These are phyloP conservation scores for Rhodamnia argentea DNA, from an alignment of 345 rosid genomes.

Conservation along the genomic window DNA sequence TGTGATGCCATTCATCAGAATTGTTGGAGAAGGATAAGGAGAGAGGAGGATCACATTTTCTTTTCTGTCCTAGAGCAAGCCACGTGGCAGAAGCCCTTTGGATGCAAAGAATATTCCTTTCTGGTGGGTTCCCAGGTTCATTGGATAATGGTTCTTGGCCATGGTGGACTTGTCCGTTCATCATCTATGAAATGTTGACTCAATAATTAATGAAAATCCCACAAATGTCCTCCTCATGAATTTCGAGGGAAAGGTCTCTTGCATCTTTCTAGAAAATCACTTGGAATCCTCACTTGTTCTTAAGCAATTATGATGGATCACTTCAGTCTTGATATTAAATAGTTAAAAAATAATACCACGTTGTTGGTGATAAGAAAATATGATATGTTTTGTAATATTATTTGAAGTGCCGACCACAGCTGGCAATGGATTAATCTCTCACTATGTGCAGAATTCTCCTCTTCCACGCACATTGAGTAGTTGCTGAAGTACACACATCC, in stretches of 20 bases:
- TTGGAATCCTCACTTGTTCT: neutral
- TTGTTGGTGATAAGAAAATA: neutral
- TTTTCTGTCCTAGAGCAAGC: slow-evolving; percentile 4
- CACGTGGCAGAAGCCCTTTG: slow-evolving; percentile 12
- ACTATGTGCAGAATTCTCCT: neutral
- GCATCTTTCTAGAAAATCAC: neutral
- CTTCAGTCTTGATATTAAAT: neutral
- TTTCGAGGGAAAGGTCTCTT: neutral
- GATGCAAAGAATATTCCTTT: slow-evolving; percentile 4
- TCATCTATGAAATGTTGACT: neutral
- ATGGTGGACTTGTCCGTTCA: neutral
- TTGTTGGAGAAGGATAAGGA: neutral
- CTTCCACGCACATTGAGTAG: neutral
- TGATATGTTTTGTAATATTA: neutral
- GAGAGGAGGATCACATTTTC: neutral
- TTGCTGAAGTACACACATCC: neutral
- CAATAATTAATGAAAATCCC: neutral
- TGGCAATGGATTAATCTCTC: neutral
- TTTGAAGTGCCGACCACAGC: neutral
- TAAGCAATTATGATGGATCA: neutral
- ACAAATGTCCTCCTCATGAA: neutral
- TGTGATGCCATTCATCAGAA: neutral
- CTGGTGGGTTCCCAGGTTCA: neutral
- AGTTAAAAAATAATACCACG: neutral
- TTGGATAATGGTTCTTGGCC: neutral